Percentiles rank a stretch among this genome's conserved stretches.
Conservation (phyloP, 148 eudicot genomes). For the Amaranthus hypochondriacus region DNA sequence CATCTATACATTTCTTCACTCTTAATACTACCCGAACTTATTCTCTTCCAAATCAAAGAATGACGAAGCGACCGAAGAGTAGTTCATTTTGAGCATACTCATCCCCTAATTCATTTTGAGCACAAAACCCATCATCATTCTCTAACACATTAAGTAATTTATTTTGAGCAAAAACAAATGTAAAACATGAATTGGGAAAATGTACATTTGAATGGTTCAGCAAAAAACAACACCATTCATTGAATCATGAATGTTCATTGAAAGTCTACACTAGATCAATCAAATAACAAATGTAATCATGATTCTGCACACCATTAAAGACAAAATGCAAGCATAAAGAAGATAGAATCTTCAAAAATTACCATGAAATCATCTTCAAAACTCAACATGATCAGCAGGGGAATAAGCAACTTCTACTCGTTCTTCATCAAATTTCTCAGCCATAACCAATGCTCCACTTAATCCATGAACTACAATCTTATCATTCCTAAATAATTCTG, state of each 20-base stretch:
- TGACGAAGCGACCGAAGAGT: too few relatives aligned
- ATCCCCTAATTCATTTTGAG: too few relatives aligned
- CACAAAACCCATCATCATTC: too few relatives aligned
- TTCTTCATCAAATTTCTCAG: neutral
- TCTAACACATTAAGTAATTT: too few relatives aligned
- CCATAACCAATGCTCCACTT: constrained; percentile 27
- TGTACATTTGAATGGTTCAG: too few relatives aligned
- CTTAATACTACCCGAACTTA: too few relatives aligned
- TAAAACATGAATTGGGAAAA: too few relatives aligned
- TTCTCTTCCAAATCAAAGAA: too few relatives aligned
- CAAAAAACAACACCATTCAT: neutral
- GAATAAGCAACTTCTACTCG: neutral
- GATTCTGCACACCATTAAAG: neutral
- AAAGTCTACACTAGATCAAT: neutral
- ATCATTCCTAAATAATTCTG: constrained; percentile 40
- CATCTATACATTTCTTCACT: too few relatives aligned
- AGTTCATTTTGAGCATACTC: too few relatives aligned
- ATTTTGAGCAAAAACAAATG: too few relatives aligned
- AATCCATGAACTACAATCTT: constrained; percentile 54
- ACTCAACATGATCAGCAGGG: constrained; percentile 9
- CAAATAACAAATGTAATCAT: neutral
- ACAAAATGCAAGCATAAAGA: neutral
- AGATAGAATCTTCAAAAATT: neutral
- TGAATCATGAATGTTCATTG: neutral
- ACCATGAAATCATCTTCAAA: neutral